These are phyloP conservation scores for Solanum dulcamara DNA, from an alignment of 257 asterid genomes.

Conservation along the genomic window DNA sequence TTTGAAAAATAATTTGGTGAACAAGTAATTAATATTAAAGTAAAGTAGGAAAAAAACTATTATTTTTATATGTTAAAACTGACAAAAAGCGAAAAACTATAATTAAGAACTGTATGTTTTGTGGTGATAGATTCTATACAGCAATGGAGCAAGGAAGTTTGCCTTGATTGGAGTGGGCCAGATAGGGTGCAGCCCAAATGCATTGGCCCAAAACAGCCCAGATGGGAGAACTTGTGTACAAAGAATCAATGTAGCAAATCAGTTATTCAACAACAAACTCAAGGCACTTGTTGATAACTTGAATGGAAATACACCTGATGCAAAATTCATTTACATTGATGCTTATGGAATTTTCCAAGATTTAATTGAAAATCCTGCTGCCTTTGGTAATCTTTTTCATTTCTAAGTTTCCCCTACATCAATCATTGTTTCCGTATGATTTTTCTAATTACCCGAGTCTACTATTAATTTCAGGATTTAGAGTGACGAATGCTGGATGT, in stretches of 20 bases:
- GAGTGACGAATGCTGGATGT: constrained; percentile 19
- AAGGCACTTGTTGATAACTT: constrained; percentile 7
- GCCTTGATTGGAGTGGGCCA: constrained; percentile 13
- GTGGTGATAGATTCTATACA: constrained; percentile 5
- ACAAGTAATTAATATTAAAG: too few relatives aligned
- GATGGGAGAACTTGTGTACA: constrained; percentile 12
- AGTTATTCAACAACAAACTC: constrained; percentile 12
- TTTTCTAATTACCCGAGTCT: background rate
- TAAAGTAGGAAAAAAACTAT: too few relatives aligned
- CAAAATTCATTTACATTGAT: constrained; percentile 11
- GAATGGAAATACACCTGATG: constrained; percentile 3
- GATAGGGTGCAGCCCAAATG: constrained; percentile 20
- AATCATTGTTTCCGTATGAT: background rate
- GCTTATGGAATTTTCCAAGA: constrained; percentile 25
- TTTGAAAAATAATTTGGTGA: too few relatives aligned
- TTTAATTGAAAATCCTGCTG: constrained; percentile 9
- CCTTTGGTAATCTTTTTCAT: constrained; percentile 5
- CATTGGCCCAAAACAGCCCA: constrained; percentile 14
- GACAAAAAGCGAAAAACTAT: too few relatives aligned
- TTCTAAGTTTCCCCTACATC: background rate
- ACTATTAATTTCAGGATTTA: constrained; percentile 3
- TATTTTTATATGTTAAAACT: too few relatives aligned
- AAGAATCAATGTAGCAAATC: constrained; percentile 6
- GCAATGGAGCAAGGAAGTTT: constrained; percentile 21
- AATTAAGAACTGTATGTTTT: background rate